Conservation (phyloP, 164 flowering plant species). For the Aristolochia contorta region DNA sequence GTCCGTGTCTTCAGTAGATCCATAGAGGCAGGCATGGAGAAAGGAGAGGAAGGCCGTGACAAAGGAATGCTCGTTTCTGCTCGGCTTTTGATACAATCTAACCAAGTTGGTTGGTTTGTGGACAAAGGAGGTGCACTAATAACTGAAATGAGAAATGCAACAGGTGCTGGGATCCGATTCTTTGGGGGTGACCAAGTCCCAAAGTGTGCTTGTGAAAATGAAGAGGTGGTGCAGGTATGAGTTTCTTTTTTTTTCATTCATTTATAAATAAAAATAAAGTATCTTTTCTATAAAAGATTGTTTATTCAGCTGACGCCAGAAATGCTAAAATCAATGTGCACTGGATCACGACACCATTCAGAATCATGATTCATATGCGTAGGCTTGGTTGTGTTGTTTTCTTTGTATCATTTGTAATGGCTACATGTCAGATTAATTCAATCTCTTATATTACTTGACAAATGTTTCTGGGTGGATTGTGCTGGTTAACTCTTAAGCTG, state of each 20-base stretch:
- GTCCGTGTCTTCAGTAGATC: slow-evolving; percentile 54
- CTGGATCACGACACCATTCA: too few species aligned
- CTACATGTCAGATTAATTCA: too few species aligned
- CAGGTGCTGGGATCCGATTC: slow-evolving; percentile 53
- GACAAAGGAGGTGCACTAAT: slow-evolving; percentile 80
- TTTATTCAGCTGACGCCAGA: too few species aligned
- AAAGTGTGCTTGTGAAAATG: slow-evolving; percentile 61
- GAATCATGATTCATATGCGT: too few species aligned
- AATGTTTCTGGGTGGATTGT: too few species aligned
- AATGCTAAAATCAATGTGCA: too few species aligned
- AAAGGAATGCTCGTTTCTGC: slow-evolving; percentile 43
- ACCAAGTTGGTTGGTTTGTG: slow-evolving; percentile 73
- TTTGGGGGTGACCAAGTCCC: slow-evolving; percentile 54
- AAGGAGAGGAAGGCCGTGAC: slow-evolving; percentile 36
- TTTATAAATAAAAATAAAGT: neutral
- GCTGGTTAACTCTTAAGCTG: too few species aligned
- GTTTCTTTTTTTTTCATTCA: too few species aligned
- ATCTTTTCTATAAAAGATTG: neutral
- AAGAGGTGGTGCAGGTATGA: slow-evolving; percentile 77
- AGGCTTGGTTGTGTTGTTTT: too few species aligned
- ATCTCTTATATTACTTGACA: too few species aligned
- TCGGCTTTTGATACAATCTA: slow-evolving; percentile 51
- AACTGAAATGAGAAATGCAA: slow-evolving; percentile 62
- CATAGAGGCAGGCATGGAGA: slow-evolving; percentile 43
- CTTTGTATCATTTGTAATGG: too few species aligned